Conservation (phyloP, 768 basidiomycete species). For the Leccinum disarticulatum region DNA sequence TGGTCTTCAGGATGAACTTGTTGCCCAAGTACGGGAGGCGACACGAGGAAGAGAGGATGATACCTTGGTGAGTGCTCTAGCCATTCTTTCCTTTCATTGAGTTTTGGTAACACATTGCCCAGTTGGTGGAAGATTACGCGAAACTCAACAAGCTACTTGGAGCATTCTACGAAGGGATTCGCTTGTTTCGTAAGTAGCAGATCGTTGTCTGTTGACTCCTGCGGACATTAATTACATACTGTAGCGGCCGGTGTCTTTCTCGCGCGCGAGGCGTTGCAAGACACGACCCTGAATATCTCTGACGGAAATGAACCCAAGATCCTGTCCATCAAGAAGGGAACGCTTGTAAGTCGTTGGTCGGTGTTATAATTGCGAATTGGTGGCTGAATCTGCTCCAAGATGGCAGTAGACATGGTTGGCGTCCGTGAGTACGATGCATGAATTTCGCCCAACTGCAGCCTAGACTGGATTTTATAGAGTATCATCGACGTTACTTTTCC, state of each 20-base stretch:
- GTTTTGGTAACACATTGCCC: background rate
- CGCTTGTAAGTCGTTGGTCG: constrained; percentile 11
- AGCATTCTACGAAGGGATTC: constrained; percentile 32
- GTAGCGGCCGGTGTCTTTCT: constrained; percentile 33
- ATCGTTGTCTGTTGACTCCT: background rate
- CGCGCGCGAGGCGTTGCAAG: constrained; percentile 30
- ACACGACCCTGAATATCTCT: constrained; percentile 24
- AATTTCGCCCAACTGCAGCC: background rate
- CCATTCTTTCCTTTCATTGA: background rate
- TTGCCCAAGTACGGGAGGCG: constrained; percentile 30
- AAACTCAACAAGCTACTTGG: constrained; percentile 32
- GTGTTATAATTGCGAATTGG: background rate
- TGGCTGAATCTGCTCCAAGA: constrained; percentile 7
- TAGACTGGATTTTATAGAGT: constrained; percentile 29
- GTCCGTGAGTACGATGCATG: constrained; percentile 20
- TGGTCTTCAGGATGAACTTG: constrained; percentile 33
- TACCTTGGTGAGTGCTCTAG: constrained; percentile 14
- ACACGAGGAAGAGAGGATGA: constrained; percentile 19
- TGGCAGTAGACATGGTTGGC: constrained; percentile 33
- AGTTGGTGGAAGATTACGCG: constrained; percentile 26
- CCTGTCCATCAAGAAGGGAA: constrained; percentile 25
- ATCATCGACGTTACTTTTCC: constrained; percentile 36
- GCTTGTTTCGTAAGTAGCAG: constrained; percentile 34
- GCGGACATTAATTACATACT: background rate
- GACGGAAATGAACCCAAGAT: constrained; percentile 16